Evolutionary conservation across 768 basidiomycete species (phyloP).

Genomic region (Mrakia frigida): DNA sequence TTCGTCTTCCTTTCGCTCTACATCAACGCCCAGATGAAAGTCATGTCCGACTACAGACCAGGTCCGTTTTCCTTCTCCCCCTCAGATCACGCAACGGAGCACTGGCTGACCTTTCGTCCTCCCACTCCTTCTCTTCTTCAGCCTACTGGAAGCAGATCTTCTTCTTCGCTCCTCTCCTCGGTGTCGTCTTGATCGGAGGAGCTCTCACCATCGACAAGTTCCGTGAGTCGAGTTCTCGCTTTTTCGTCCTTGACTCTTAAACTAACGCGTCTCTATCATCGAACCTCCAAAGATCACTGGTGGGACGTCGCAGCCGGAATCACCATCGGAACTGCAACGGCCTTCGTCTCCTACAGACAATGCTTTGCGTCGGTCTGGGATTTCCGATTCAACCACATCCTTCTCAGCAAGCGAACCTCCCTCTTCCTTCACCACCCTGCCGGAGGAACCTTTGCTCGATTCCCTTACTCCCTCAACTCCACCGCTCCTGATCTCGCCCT

Average conservation of each 20-base stretch:
- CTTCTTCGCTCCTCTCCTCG: slow-evolving; percentile 56
- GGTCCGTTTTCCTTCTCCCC: slow-evolving; percentile 30
- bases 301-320: slow-evolving; percentile 57
- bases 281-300: slow-evolving; percentile 37
- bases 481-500: neutral
- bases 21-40: slow-evolving; percentile 55
- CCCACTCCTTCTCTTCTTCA: slow-evolving; percentile 32
- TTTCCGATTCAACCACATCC: slow-evolving; percentile 57
- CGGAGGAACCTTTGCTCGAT: neutral
- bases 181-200: slow-evolving; percentile 56
- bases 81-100: neutral
- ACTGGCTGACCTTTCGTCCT: neutral
- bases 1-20: slow-evolving; percentile 45
- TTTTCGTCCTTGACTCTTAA: slow-evolving; percentile 34
- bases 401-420: slow-evolving; percentile 46
- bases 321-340: slow-evolving; percentile 39
- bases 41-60: slow-evolving; percentile 57
- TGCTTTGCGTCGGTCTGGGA: slow-evolving; percentile 57
- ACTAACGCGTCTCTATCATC: neutral
- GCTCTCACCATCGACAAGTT: slow-evolving; percentile 56
- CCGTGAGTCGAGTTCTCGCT: neutral
- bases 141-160: slow-evolving; percentile 58
- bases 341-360: slow-evolving; percentile 50
- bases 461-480: slow-evolving; percentile 16
- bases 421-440: slow-evolving; percentile 12